These are phyloP conservation scores for Hericium coralloides DNA, from an alignment of 768 basidiomycete species.

Conservation along the genomic window DNA sequence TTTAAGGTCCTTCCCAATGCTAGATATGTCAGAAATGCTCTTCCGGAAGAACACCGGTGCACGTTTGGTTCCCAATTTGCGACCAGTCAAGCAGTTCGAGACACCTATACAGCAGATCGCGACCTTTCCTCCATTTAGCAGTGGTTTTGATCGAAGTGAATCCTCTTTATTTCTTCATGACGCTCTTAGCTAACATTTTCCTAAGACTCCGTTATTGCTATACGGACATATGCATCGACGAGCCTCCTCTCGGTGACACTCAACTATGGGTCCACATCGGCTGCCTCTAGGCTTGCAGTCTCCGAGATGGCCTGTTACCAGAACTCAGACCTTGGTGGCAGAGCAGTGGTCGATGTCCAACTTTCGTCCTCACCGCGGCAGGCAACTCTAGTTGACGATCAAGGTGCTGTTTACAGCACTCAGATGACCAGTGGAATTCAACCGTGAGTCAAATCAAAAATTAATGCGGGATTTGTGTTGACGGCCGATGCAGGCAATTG, in stretches of 20 bases:
- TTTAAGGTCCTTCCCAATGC: not conserved
- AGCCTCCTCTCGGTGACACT: not conserved
- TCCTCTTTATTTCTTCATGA: conserved; percentile 1
- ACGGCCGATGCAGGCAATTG: not conserved
- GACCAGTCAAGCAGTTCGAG: conserved; percentile 38
- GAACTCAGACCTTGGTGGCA: conserved; percentile 31
- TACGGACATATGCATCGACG: conserved; percentile 40
- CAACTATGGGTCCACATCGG: not conserved
- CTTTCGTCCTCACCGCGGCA: conserved; percentile 16
- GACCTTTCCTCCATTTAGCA: conserved; percentile 1
- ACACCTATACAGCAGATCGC: conserved; percentile 63
- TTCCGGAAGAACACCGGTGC: conserved; percentile 19
- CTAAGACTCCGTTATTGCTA: conserved; percentile 24
- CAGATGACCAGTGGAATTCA: not conserved
- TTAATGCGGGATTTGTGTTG: not conserved
- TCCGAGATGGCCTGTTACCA: conserved; percentile 10
- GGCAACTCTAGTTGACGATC: conserved; percentile 1
- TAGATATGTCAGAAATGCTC: conserved; percentile 44
- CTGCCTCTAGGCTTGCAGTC: not conserved
- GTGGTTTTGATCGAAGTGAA: not conserved
- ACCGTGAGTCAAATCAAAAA: not conserved
- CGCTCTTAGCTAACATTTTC: not conserved
- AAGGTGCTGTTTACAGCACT: conserved; percentile 4
- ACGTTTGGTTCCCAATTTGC: conserved; percentile 32
- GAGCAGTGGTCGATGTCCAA: conserved; percentile 39